phyloP scores from a whole-genome alignment of 331 rosid species.

The Ulmus americana region DNA sequence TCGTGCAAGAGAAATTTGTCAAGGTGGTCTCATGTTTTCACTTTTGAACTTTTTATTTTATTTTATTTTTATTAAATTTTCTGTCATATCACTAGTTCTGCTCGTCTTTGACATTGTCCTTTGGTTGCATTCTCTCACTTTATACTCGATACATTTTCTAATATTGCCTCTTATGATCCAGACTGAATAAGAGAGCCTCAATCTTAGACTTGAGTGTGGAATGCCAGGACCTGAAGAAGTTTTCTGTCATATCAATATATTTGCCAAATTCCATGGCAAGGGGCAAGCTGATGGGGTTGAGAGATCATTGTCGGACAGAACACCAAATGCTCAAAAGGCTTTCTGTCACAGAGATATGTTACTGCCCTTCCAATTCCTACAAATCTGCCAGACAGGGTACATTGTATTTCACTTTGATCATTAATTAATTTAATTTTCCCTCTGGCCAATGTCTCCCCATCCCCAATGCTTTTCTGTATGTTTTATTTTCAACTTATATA shows the following conservation, averaged over 20 bases:
- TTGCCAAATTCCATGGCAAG: constrained; percentile 93
- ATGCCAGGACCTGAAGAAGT: constrained; percentile 87
- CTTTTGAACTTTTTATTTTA: constrained; percentile 7
- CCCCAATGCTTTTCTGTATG: constrained; percentile 48
- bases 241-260: constrained; percentile 80
- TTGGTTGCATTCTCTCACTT: neutral
- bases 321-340: constrained; percentile 48
- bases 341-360: constrained; percentile 73
- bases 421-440: constrained; percentile 85
- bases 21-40: constrained; percentile 45
- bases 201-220: constrained; percentile 87
- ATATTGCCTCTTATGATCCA: constrained; percentile 34
- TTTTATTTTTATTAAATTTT: neutral
- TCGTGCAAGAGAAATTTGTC: constrained; percentile 60
- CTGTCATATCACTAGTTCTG: too few relatives aligned
- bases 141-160: neutral
- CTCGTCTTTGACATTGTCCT: neutral
- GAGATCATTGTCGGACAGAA: constrained; percentile 52
- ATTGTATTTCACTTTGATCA: constrained; percentile 97
- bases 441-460: constrained; percentile 29
- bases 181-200: constrained; percentile 75
- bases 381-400: constrained; percentile 99
- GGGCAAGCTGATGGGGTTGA: constrained; percentile 78
- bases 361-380: constrained; percentile 76
- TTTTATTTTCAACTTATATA: constrained; percentile 50